A percentile compares a stretch with the other conserved stretches of the same genome.
Evolutionary conservation across 208 protist genomes (phyloP).

Genomic region (Acanthamoeba comandoni): DNA sequence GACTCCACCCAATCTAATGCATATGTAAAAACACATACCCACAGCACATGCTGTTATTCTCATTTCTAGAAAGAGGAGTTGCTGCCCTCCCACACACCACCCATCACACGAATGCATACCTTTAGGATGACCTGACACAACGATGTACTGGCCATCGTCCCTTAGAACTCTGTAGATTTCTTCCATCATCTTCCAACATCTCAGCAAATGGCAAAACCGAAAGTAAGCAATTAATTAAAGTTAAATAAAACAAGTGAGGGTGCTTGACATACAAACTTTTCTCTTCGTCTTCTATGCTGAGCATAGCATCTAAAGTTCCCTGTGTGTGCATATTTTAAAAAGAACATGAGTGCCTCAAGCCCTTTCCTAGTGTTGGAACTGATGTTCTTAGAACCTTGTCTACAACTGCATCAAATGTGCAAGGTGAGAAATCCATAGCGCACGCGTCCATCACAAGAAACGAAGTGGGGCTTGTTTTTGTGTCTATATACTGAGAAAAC

Average conservation of each 20-base stretch:
- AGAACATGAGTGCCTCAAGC: no score
- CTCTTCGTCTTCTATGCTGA: conserved; percentile 46
- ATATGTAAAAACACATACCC: neutral
- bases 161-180: conserved; percentile 34
- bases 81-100: no score
- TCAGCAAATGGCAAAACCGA: neutral
- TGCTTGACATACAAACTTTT: conserved; percentile 18
- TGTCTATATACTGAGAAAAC: no score
- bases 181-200: conserved; percentile 47
- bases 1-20: neutral
- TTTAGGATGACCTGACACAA: conserved; percentile 30
- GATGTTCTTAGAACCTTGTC: no score
- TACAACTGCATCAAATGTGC: conserved; percentile 37
- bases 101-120: no score
- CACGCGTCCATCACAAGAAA: conserved; percentile 62
- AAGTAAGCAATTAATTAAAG: neutral
- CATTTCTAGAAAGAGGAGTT: neutral
- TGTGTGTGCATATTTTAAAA: no score
- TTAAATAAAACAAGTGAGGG: conserved; percentile 1
- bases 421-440: conserved; percentile 15
- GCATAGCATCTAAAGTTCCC: conserved; percentile 64
- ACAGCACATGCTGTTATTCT: neutral
- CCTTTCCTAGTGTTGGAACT: no score
- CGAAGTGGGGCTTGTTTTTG: no score
- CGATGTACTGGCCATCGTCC: conserved; percentile 14